Conservation (phyloP, 2,329 filamentous ascomycete species). For the Neopestalotiopsis clavispora region DNA sequence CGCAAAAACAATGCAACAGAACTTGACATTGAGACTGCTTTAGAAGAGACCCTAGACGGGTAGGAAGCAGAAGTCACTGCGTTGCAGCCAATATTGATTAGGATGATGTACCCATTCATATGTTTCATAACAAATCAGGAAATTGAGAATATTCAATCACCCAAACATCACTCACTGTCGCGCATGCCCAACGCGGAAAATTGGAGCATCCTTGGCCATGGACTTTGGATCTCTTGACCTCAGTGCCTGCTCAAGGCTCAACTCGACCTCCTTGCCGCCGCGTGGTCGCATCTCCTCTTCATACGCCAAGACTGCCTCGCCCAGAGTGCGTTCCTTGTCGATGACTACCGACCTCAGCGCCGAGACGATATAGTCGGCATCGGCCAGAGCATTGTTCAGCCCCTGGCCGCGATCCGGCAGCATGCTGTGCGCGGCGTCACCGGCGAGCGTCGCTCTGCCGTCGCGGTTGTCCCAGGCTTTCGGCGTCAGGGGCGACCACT, state of each 20-base stretch:
- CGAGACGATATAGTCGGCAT: neutral
- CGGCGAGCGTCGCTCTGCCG: neutral
- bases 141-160: too few relatives aligned
- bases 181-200: neutral
- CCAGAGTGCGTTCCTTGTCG: neutral
- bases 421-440: conserved; percentile 4
- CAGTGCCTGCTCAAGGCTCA: conserved; percentile 2
- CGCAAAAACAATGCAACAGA: neutral
- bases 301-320: neutral
- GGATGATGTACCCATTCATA: neutral
- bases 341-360: neutral
- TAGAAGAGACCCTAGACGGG: neutral
- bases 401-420: conserved; percentile 1
- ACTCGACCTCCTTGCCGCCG: neutral
- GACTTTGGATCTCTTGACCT: neutral
- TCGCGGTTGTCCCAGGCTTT: neutral
- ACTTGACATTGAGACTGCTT: neutral
- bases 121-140: neutral
- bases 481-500: neutral
- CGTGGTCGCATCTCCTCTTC: neutral
- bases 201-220: neutral
- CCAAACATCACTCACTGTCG: neutral
- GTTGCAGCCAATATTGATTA: conserved; percentile 1
- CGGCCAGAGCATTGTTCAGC: neutral
- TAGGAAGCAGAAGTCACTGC: neutral